Percentiles rank a stretch among this genome's conserved stretches.
phyloP scores from a whole-genome alignment of 1,284 basidiomycete genomes.

The Sanguinoderma infundibulare region DNA sequence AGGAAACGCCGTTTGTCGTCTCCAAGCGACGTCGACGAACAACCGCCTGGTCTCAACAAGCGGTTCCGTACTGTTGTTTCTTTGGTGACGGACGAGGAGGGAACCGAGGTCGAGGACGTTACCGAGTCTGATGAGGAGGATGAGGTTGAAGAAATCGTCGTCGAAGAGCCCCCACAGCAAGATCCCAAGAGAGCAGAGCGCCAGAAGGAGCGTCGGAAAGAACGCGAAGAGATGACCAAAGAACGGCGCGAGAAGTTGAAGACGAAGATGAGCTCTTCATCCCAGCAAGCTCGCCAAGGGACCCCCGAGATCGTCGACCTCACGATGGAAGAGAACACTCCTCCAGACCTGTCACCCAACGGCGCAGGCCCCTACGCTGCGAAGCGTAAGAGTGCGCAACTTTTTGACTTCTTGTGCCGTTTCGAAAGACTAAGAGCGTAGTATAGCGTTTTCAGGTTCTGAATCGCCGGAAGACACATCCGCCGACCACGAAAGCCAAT shows the following conservation, averaged over 20 bases:
- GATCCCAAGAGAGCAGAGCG: conserved; percentile 4
- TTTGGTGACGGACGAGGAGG: conserved; percentile 20
- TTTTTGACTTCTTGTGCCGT: neutral
- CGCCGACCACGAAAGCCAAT: neutral
- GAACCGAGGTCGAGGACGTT: conserved; percentile 9
- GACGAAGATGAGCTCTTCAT: conserved; percentile 13
- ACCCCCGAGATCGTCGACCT: conserved; percentile 27
- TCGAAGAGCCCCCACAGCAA: conserved; percentile 43
- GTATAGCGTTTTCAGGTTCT: neutral
- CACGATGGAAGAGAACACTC: conserved; percentile 24
- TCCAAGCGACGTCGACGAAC: conserved; percentile 16
- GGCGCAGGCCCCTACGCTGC: conserved; percentile 9
- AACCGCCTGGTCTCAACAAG: conserved; percentile 18
- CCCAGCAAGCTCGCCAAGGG: conserved; percentile 10
- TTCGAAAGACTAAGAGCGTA: neutral
- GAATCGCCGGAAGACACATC: conserved; percentile 4
- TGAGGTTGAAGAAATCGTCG: conserved; percentile 60
- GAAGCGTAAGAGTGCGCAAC: conserved; percentile 27
- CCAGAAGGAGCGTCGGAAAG: conserved; percentile 7
- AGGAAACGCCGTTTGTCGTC: conserved; percentile 28
- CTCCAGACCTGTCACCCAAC: conserved; percentile 5
- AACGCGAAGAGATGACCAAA: conserved; percentile 9
- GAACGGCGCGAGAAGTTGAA: conserved; percentile 18
- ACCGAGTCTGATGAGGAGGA: conserved; percentile 45
- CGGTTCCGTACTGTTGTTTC: conserved; percentile 24